phyloP scores from a whole-genome alignment of 192 early-diverging fungal genomes.

The Entomortierella chlamydospora region DNA sequence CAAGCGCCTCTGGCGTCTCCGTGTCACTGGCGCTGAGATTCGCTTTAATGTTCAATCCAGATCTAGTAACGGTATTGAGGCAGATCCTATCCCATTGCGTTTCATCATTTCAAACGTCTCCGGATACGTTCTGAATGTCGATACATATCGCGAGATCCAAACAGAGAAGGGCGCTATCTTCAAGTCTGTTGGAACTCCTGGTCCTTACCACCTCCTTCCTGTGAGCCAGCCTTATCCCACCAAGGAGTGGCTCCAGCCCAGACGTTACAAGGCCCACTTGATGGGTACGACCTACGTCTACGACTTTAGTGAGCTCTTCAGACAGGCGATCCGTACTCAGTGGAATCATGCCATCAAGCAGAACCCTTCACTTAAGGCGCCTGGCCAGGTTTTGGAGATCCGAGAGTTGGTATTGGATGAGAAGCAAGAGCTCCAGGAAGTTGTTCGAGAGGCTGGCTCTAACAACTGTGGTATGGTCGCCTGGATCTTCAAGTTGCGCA shows the following conservation, averaged over 20 bases:
- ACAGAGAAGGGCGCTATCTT: constrained; percentile 86
- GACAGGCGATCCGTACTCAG: constrained; percentile 81
- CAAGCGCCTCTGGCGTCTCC: constrained; percentile 92
- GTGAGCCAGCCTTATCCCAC: constrained; percentile 88
- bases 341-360: constrained; percentile 74
- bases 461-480: constrained; percentile 98
- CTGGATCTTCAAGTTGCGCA: constrained; percentile 88
- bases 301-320: constrained; percentile 98
- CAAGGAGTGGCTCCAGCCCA: constrained; percentile 96
- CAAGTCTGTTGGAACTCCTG: constrained; percentile 83
- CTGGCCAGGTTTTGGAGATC: constrained; percentile 76
- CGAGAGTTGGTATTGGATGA: constrained; percentile 93
- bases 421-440: constrained; percentile 76
- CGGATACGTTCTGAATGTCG: constrained; percentile 91
- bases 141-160: constrained; percentile 93
- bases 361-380: constrained; percentile 61
- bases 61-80: constrained; percentile 35
- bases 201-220: constrained; percentile 84
- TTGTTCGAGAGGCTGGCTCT: constrained; percentile 83
- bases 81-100: constrained; percentile 79
- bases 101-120: constrained; percentile 94
- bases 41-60: constrained; percentile 90
- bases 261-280: constrained; percentile 97
- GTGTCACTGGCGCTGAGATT: constrained; percentile 96
- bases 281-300: constrained; percentile 99